These are phyloP conservation scores for Cyberlindnera petersonii DNA, from an alignment of 805 yeast genomes.

Conservation along the genomic window DNA sequence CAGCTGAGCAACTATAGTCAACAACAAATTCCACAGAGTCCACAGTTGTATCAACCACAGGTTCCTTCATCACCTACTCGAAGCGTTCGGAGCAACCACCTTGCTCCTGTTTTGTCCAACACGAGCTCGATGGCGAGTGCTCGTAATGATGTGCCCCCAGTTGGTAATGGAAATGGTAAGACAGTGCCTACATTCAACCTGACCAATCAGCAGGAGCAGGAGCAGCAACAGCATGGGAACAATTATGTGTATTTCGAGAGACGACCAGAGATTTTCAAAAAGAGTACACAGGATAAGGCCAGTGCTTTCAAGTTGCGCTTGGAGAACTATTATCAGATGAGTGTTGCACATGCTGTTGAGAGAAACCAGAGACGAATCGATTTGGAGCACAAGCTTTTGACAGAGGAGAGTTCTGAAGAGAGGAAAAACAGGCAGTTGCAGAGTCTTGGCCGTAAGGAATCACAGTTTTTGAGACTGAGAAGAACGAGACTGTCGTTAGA, in stretches of 20 bases:
- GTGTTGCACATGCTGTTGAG: conserved; percentile 89
- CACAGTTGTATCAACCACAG: conserved; percentile 28
- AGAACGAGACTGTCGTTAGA: conserved; percentile 88
- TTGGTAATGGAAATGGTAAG: too few relatives aligned
- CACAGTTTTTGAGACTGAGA: conserved; percentile 82
- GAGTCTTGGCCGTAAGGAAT: conserved; percentile 81
- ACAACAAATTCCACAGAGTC: conserved; percentile 26
- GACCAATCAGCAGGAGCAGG: too few relatives aligned
- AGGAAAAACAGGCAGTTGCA: conserved; percentile 72
- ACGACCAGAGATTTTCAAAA: conserved; percentile 29
- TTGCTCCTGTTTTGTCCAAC: conserved; percentile 25
- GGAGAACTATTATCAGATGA: conserved; percentile 89
- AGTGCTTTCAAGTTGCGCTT: conserved; percentile 65
- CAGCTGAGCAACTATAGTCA: conserved; percentile 21
- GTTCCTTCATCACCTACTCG: conserved; percentile 32
- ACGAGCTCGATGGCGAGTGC: conserved; percentile 23
- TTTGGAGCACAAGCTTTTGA: conserved; percentile 76
- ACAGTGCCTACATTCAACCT: conserved; percentile 15
- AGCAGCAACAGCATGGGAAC: too few relatives aligned
- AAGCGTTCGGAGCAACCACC: conserved; percentile 27
- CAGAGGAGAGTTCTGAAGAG: conserved; percentile 58
- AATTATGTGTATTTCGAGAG: conserved; percentile 29
- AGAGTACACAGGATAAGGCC: conserved; percentile 30
- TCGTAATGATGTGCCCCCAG: conserved; percentile 17
- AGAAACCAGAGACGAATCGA: conserved; percentile 89